phyloP scores from a whole-genome alignment of 2,329 filamentous ascomycete species.

The Penicillium janthinellum region DNA sequence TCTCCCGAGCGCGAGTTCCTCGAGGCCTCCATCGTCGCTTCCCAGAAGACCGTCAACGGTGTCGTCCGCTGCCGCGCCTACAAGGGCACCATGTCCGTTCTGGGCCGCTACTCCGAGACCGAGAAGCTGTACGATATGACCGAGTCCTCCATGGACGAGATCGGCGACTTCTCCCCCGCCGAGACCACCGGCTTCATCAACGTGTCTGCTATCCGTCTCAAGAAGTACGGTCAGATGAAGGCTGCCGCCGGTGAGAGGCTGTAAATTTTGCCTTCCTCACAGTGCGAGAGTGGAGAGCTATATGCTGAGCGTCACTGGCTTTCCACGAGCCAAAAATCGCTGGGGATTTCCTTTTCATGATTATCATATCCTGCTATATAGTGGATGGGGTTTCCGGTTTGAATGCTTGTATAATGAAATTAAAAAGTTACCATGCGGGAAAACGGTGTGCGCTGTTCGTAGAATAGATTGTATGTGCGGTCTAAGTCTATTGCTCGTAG shows the following conservation, averaged over 20 bases:
- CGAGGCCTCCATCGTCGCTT: slow-evolving; percentile 46
- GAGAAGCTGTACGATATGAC: slow-evolving; percentile 70
- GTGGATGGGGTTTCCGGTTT: slow-evolving; percentile 15
- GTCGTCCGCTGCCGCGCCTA: slow-evolving; percentile 64
- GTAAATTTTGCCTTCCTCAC: slow-evolving; percentile 19
- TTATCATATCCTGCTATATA: slow-evolving; percentile 13
- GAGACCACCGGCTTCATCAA: slow-evolving; percentile 67
- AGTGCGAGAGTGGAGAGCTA: slow-evolving; percentile 8
- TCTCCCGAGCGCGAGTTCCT: slow-evolving; percentile 71
- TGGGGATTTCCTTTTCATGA: slow-evolving; percentile 9
- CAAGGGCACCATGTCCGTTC: slow-evolving; percentile 64
- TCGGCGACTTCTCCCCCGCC: slow-evolving; percentile 66
- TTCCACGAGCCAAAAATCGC: slow-evolving; percentile 9
- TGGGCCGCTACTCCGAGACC: slow-evolving; percentile 59
- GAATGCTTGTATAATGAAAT: slow-evolving; percentile 33
- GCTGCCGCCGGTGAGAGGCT: slow-evolving; percentile 38
- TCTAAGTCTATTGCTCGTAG: slow-evolving; percentile 7
- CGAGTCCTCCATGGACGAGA: slow-evolving; percentile 70
- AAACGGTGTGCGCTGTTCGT: neutral
- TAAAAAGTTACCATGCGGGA: slow-evolving; percentile 20
- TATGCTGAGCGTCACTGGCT: slow-evolving; percentile 29
- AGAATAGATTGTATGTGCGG: neutral
- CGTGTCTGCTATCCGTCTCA: slow-evolving; percentile 38
- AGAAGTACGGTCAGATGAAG: slow-evolving; percentile 50
- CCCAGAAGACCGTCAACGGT: slow-evolving; percentile 57